Percentiles rank a stretch among this genome's conserved stretches.
Evolutionary conservation across 371 early-diverging fungal species (phyloP).

Genomic region (Circinella umbellata): DNA sequence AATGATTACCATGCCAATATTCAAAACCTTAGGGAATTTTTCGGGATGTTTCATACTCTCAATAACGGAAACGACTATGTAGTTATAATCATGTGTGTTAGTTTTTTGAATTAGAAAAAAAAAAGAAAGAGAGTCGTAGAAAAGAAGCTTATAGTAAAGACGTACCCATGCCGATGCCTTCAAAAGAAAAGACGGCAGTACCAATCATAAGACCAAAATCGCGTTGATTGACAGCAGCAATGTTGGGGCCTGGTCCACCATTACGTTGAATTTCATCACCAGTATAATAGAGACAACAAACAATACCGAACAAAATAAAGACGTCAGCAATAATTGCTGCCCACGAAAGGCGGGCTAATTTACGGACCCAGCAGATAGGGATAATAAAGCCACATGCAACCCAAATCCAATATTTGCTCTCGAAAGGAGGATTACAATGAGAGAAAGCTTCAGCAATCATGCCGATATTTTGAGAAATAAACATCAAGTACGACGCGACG

Average conservation of each 20-base stretch:
- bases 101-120: not conserved
- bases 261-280: slow-evolving; percentile 32
- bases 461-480: slow-evolving; percentile 50
- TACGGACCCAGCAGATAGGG: slow-evolving; percentile 72
- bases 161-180: slow-evolving; percentile 75
- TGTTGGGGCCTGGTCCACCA: slow-evolving; percentile 45
- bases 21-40: slow-evolving; percentile 64
- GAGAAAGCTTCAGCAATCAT: slow-evolving; percentile 51
- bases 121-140: slow-evolving; percentile 22
- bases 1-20: slow-evolving; percentile 59
- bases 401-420: slow-evolving; percentile 58
- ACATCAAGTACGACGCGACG: slow-evolving; percentile 50
- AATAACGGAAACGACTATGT: slow-evolving; percentile 53
- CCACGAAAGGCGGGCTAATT: slow-evolving; percentile 68
- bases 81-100: not conserved
- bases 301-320: slow-evolving; percentile 72
- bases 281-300: slow-evolving; percentile 49
- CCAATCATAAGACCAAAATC: slow-evolving; percentile 76
- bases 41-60: slow-evolving; percentile 63
- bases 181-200: slow-evolving; percentile 80
- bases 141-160: not conserved
- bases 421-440: slow-evolving; percentile 33
- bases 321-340: slow-evolving; percentile 77
- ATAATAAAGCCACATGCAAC: slow-evolving; percentile 63
- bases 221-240: slow-evolving; percentile 57